Base-by-base conservation (phyloP, 2,329 filamentous ascomycete species). In the Aureobasidium sp. region DNA sequence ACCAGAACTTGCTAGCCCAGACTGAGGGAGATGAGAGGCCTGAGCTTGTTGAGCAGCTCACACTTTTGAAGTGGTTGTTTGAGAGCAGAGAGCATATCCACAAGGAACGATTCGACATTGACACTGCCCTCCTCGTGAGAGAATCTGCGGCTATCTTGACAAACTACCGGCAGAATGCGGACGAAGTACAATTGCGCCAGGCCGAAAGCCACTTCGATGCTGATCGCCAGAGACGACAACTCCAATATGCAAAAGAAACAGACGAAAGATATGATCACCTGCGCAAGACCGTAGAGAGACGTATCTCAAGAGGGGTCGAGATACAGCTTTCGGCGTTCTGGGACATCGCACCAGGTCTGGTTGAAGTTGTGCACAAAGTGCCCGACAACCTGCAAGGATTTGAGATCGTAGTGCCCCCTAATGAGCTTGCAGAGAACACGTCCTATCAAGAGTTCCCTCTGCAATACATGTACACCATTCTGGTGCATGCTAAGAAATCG, bases 11-110 rank as follows among this genome's bases (percentile, higher is more conserved):
- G 69, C 85, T 91, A 73, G 88, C 92, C 0, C 92, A 97, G 73
- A 92, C 96, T 74, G 93, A 97, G 76, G 93, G 94, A 20, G 93
- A 97, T 68, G 93, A 97, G 73, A 87, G 92, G 71, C 94, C 94
- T 0, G 94, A 99, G 74, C 81, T 97, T 0, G 79, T 97, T 2
- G 94, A 99, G 74, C 96, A 96, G 75, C 81, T 99, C 13, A 97
- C 93, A 0, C 83, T 97, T 52, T 81, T 97, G 15, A 99, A 97
- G 71, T 97, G 94, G 92, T 86, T 97, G 9, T 97, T 97, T 69
- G 94, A 99, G 73, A 88, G 89, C 0, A 87, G 92, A n/a, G 94
- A 99, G 75, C 82, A 84, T 51, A 81, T 97, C 9, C 88, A 97
- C 76, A 87, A 90, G 47, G 89, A 91, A 69, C 84, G 93, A 59